Conservation (phyloP, 2,329 filamentous ascomycete species). For the Monosporascus sp. region DNA sequence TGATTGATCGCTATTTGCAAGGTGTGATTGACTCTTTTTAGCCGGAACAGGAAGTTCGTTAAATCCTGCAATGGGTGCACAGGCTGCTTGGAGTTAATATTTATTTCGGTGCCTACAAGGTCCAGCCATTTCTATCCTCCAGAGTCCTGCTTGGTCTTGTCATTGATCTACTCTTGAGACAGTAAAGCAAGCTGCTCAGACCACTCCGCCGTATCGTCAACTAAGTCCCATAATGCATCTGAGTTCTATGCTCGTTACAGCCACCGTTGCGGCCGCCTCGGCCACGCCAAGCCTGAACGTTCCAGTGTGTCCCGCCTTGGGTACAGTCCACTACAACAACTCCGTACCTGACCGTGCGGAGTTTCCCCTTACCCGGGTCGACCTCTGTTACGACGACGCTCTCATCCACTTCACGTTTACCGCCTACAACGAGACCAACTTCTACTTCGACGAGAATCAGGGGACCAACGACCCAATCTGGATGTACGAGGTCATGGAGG, state of each 20-base stretch:
- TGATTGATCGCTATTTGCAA: background rate
- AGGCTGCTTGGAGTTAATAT: too few relatives aligned
- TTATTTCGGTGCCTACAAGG: too few relatives aligned
- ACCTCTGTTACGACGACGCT: slow-evolving; percentile 39
- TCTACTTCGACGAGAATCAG: slow-evolving; percentile 37
- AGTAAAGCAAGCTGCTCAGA: too few relatives aligned
- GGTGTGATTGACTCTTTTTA: background rate
- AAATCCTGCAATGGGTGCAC: too few relatives aligned
- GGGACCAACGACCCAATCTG: slow-evolving; percentile 42
- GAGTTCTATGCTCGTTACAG: background rate
- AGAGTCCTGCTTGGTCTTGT: too few relatives aligned
- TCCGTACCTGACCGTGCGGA: slow-evolving; percentile 34
- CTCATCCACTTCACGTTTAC: slow-evolving; percentile 37
- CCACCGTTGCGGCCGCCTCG: background rate
- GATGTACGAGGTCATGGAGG: slow-evolving; percentile 46
- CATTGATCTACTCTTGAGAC: background rate
- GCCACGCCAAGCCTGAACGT: slow-evolving; percentile 26
- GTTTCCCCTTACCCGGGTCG: slow-evolving; percentile 40
- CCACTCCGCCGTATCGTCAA: too few relatives aligned
- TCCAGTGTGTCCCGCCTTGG: slow-evolving; percentile 31
- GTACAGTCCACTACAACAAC: slow-evolving; percentile 33
- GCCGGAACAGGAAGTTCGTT: background rate
- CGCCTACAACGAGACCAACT: slow-evolving; percentile 40
- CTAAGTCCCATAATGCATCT: background rate
- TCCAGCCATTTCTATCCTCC: too few relatives aligned